phyloP scores from a whole-genome alignment of 306 rosid genomes.

The Vigna trinervia region DNA sequence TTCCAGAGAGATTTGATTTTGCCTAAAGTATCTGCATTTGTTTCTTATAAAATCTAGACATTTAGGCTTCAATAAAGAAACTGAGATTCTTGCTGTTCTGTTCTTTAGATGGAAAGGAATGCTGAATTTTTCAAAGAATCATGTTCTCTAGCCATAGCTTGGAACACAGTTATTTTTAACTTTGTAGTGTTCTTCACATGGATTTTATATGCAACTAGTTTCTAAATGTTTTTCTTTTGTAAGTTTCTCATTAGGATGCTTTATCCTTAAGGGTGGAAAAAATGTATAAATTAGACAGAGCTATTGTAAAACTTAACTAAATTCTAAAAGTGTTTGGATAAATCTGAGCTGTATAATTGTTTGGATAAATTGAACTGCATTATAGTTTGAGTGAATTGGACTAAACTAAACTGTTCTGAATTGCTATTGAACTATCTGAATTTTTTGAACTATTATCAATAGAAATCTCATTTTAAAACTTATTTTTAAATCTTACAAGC shows the following conservation, averaged over 20 bases:
- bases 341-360: too few species aligned
- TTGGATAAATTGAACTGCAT: too few species aligned
- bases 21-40: not conserved
- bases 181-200: not conserved
- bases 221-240: slow-evolving; percentile 16
- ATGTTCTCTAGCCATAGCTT: not conserved
- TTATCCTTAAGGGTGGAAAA: too few species aligned
- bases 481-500: too few species aligned
- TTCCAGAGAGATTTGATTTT: not conserved
- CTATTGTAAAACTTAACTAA: too few species aligned
- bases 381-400: too few species aligned
- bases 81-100: not conserved
- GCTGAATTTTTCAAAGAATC: not conserved
- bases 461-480: too few species aligned
- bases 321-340: too few species aligned
- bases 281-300: too few species aligned
- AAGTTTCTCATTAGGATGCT: not conserved
- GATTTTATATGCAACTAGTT: slow-evolving; percentile 1
- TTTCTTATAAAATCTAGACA: not conserved
- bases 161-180: not conserved
- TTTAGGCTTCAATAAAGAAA: not conserved
- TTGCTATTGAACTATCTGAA: too few species aligned
- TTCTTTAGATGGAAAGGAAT: not conserved
- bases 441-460: too few species aligned
- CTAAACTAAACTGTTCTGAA: too few species aligned